Evolutionary conservation across 768 basidiomycete species (phyloP).

Genomic region (Sarcodon sp.): DNA sequence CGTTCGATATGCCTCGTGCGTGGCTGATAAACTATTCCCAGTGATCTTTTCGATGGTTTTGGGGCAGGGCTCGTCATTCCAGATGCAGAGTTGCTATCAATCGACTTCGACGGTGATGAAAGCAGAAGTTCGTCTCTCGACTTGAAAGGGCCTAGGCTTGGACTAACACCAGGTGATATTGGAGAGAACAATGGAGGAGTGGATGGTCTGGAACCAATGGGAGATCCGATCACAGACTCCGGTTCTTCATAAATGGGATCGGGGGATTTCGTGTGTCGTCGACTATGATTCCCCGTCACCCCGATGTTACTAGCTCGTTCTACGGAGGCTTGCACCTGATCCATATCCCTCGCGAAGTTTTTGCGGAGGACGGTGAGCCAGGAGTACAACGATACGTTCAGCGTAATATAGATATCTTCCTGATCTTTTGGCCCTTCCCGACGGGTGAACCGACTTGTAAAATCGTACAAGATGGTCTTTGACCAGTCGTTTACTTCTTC

Average conservation of each 20-base stretch:
- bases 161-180: neutral
- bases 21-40: conserved; percentile 36
- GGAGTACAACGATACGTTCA: conserved; percentile 72
- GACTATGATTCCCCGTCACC: neutral
- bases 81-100: neutral
- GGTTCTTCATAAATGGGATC: neutral
- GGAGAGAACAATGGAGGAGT: neutral
- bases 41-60: conserved; percentile 7
- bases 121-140: no score
- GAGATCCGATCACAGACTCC: neutral
- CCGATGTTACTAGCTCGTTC: conserved; percentile 13
- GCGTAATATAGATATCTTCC: conserved; percentile 75
- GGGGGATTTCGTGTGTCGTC: neutral
- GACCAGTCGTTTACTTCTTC: conserved; percentile 30
- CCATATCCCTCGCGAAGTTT: conserved; percentile 65
- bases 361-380: conserved; percentile 74
- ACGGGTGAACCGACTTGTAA: conserved; percentile 56
- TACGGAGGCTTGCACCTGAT: conserved; percentile 50
- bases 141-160: conserved; percentile 7
- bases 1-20: conserved; percentile 59
- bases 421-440: conserved; percentile 31
- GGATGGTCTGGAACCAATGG: neutral
- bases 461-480: conserved; percentile 48
- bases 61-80: neutral
- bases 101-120: conserved; percentile 1